phyloP scores from a whole-genome alignment of 2,329 filamentous ascomycete genomes.

The Endocalyx cinctus region DNA sequence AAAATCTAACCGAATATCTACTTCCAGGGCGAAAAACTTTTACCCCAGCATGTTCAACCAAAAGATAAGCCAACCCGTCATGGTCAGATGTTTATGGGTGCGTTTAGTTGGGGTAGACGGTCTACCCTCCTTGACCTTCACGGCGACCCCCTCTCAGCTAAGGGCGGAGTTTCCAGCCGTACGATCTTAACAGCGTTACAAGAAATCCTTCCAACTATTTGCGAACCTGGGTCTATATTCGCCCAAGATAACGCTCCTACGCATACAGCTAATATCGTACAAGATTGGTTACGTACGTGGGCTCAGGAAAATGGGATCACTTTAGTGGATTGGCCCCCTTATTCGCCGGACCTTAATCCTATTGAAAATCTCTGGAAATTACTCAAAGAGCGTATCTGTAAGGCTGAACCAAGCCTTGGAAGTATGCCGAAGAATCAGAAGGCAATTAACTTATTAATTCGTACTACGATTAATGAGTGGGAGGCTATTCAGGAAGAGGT shows the following conservation, averaged over 20 bases:
- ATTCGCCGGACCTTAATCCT: too few relatives aligned
- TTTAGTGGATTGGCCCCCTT: not conserved
- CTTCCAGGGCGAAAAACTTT: not conserved
- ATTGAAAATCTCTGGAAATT: too few relatives aligned
- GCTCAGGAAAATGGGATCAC: not conserved
- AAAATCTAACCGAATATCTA: not conserved
- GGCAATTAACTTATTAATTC: too few relatives aligned
- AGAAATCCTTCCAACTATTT: constrained; percentile 1
- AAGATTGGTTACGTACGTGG: not conserved
- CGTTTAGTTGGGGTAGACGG: not conserved
- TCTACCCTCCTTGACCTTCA: too few relatives aligned
- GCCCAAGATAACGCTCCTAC: constrained; percentile 2
- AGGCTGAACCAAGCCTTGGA: too few relatives aligned
- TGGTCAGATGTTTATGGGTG: not conserved
- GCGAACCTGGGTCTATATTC: constrained; percentile 1
- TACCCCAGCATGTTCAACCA: not conserved
- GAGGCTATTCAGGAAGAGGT: too few relatives aligned
- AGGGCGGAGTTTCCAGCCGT: not conserved
- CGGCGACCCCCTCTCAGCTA: not conserved
- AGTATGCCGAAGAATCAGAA: too few relatives aligned
- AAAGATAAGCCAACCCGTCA: constrained; percentile 1
- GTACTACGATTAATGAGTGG: too few relatives aligned
- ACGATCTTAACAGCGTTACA: not conserved
- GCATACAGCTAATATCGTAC: constrained; percentile 1
- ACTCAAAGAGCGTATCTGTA: too few relatives aligned